Conservation (phyloP, 2,329 filamentous ascomycete species). For the Fusarium sp. region DNA sequence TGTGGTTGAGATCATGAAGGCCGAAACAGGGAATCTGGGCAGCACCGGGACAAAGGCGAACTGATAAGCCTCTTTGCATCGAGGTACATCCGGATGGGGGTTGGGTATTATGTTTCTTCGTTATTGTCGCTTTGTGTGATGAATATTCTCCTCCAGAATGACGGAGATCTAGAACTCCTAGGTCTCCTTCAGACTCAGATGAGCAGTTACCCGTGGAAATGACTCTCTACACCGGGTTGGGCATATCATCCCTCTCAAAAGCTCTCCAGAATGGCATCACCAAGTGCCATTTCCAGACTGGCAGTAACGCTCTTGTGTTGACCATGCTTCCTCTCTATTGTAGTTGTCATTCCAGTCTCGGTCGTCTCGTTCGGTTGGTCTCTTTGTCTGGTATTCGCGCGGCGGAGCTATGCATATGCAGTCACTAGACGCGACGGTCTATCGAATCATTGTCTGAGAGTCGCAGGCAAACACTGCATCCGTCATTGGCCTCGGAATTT, state of each 20-base stretch:
- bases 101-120: neutral
- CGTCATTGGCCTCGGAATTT: neutral
- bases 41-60: neutral
- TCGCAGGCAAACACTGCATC: neutral
- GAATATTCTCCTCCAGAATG: neutral
- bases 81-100: no score
- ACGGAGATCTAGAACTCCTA: neutral
- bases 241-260: neutral
- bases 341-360: neutral
- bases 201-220: neutral
- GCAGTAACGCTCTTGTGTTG: neutral
- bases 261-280: neutral
- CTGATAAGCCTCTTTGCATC: neutral
- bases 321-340: no score
- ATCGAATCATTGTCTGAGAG: neutral
- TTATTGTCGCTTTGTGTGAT: neutral
- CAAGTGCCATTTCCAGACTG: neutral
- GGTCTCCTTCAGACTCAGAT: neutral
- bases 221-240: neutral
- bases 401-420: neutral
- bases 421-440: neutral
- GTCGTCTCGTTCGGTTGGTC: neutral
- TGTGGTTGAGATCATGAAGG: neutral
- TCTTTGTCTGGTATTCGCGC: neutral
- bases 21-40: neutral